These are phyloP conservation scores for Nothophaeocryptopus gaeumannii DNA, from an alignment of 2,329 filamentous ascomycete genomes.

Conservation along the genomic window DNA sequence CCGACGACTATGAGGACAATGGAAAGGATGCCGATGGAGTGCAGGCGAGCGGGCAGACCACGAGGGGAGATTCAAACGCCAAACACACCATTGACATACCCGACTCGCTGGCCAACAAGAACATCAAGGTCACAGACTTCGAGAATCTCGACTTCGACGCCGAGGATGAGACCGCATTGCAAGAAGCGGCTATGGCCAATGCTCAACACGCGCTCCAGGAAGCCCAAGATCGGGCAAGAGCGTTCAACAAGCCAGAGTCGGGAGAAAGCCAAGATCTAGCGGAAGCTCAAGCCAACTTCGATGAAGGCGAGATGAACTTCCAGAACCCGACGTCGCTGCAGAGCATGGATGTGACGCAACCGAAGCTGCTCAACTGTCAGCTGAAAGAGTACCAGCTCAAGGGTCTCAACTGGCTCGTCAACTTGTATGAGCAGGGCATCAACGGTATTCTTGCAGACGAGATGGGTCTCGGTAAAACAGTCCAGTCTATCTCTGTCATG, in stretches of 20 bases:
- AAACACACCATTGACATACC: constrained; percentile 49
- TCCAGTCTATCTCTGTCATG: constrained; percentile 99
- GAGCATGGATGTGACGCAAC: constrained; percentile 90
- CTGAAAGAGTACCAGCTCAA: constrained; percentile 99
- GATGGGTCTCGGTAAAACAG: constrained; percentile 99
- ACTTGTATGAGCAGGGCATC: constrained; percentile 98
- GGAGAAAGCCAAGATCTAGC: constrained; percentile 48
- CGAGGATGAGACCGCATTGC: constrained; percentile 80
- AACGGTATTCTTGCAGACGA: constrained; percentile 98
- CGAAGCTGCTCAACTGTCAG: constrained; percentile 86
- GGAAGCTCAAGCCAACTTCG: constrained; percentile 55
- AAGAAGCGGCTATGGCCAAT: constrained; percentile 85
- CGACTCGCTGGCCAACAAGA: constrained; percentile 49
- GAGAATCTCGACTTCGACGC: constrained; percentile 94
- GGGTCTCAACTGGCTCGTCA: constrained; percentile 98
- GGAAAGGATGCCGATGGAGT: constrained; percentile 72
- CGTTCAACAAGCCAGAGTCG: constrained; percentile 72
- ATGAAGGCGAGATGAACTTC: constrained; percentile 98
- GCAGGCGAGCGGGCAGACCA: constrained; percentile 53
- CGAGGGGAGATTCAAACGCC: constrained; percentile 38
- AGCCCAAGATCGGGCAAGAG: constrained; percentile 85
- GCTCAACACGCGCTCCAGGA: constrained; percentile 94
- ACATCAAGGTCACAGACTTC: constrained; percentile 82
- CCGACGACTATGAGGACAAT: constrained; percentile 86
- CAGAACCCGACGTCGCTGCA: constrained; percentile 95